Conservation (phyloP, 495 filamentous ascomycete species). For the Evansstolkia leycettana region DNA sequence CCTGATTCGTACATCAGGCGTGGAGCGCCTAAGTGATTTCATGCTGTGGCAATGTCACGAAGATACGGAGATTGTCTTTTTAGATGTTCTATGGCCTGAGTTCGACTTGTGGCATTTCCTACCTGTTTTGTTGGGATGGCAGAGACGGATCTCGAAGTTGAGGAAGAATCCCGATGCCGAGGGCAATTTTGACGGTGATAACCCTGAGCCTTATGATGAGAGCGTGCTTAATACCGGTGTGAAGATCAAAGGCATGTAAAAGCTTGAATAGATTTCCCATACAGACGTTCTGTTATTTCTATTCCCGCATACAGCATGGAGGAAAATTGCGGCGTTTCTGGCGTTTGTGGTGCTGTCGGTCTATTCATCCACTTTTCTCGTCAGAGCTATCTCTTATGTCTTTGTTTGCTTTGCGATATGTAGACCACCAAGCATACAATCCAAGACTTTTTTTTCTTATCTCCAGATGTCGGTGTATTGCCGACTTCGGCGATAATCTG, state of each 20-base stretch:
- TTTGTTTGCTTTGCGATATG: no score
- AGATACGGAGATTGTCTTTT: conserved; percentile 80
- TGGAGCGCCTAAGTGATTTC: conserved; percentile 86
- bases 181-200: conserved; percentile 30
- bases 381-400: background rate
- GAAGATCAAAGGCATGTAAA: no score
- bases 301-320: no score
- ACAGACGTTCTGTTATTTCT: no score
- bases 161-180: conserved; percentile 30
- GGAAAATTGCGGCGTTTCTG: no score
- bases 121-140: conserved; percentile 86
- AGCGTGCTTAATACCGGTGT: no score
- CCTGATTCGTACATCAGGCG: conserved; percentile 80
- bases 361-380: no score
- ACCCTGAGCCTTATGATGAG: conserved; percentile 14
- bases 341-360: background rate
- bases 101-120: conserved; percentile 93
- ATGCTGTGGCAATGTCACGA: conserved; percentile 98
- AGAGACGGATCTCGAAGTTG: conserved; percentile 48
- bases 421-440: background rate
- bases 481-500: background rate
- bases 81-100: conserved; percentile 90
- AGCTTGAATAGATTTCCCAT: no score
- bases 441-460: conserved; percentile 11
- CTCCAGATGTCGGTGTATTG: no score